phyloP scores from a whole-genome alignment of 495 filamentous ascomycete genomes.

The Pseudotulostoma volvatum region DNA sequence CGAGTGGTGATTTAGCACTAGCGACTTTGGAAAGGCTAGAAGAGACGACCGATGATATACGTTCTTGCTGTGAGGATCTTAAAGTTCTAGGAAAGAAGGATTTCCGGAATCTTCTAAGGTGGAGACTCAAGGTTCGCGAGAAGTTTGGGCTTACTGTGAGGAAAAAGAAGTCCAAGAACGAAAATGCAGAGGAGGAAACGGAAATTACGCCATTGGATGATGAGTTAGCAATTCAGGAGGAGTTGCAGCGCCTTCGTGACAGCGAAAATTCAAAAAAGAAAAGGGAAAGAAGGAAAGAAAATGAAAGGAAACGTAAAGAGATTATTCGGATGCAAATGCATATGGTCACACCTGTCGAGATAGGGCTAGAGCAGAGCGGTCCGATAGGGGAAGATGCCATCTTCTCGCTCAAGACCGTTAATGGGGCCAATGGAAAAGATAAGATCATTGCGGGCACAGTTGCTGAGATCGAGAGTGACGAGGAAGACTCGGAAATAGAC shows the following conservation, averaged over 20 bases:
- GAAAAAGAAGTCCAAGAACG: conserved; percentile 35
- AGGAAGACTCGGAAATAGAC: conserved; percentile 41
- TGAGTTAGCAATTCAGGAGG: conserved; percentile 74
- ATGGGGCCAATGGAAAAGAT: conserved; percentile 51
- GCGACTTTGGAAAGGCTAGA: conserved; percentile 73
- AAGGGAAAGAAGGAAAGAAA: conserved; percentile 63
- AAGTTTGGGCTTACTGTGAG: conserved; percentile 77
- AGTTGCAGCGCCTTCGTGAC: conserved; percentile 65
- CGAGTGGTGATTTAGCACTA: conserved; percentile 70
- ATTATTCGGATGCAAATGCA: conserved; percentile 89
- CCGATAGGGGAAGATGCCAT: conserved; percentile 60
- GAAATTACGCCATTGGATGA: conserved; percentile 84
- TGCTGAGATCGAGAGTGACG: conserved; percentile 37
- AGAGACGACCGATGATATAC: conserved; percentile 85
- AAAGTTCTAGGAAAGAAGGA: conserved; percentile 87
- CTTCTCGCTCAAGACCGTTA: conserved; percentile 66
- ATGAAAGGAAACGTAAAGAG: conserved; percentile 79
- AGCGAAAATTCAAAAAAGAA: conserved; percentile 59
- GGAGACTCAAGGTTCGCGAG: conserved; percentile 80
- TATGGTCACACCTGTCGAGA: conserved; percentile 91
- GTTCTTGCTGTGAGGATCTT: conserved; percentile 70
- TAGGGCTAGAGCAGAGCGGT: conserved; percentile 82
- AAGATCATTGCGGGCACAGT: conserved; percentile 67
- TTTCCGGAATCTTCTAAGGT: conserved; percentile 82
- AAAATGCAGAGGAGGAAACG: conserved; percentile 56